A percentile compares a stretch with the other conserved stretches of the same genome.
phyloP scores from a whole-genome alignment of 768 basidiomycete genomes.

The Daedaleopsis nitida region DNA sequence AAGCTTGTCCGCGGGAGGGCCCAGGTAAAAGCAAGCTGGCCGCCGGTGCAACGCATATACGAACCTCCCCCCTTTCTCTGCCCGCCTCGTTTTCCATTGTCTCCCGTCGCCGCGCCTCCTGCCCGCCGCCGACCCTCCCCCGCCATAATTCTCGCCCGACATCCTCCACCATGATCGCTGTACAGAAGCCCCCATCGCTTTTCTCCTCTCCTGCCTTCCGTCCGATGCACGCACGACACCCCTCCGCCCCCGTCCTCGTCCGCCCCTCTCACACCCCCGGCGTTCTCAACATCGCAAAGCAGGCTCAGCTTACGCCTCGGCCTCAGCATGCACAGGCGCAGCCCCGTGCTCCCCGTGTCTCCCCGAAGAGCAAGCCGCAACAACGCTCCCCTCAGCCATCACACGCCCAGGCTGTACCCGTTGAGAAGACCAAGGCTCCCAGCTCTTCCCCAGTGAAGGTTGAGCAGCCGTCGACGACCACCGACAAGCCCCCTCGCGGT shows the following conservation, averaged over 20 bases:
- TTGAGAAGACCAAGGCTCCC: conserved; percentile 33
- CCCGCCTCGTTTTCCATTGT: conserved; percentile 25
- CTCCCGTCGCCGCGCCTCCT: conserved; percentile 28
- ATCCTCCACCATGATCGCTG: conserved; percentile 41
- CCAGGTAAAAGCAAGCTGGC: conserved; percentile 13
- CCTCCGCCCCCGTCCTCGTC: conserved; percentile 69
- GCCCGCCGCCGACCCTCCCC: conserved; percentile 22
- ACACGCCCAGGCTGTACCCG: conserved; percentile 28
- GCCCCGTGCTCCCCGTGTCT: conserved; percentile 35
- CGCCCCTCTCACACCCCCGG: conserved; percentile 77
- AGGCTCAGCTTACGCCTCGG: conserved; percentile 36
- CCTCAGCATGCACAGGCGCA: conserved; percentile 40
- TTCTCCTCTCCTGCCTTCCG: conserved; percentile 33
- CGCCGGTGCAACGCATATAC: conserved; percentile 18
- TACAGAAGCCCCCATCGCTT: conserved; percentile 38
- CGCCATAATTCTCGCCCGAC: conserved; percentile 20
- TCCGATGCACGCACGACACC: conserved; percentile 56
- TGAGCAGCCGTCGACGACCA: conserved; percentile 13
- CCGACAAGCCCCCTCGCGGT: conserved; percentile 35
- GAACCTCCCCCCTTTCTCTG: conserved; percentile 18
- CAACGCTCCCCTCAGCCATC: conserved; percentile 31
- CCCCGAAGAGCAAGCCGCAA: conserved; percentile 40
- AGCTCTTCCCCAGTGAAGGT: conserved; percentile 19
- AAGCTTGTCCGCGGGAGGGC: conserved; percentile 14
- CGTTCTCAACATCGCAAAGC: conserved; percentile 70